Base-by-base conservation (phyloP, 73 alveolate species). In the Paramecium octaurelia region DNA sequence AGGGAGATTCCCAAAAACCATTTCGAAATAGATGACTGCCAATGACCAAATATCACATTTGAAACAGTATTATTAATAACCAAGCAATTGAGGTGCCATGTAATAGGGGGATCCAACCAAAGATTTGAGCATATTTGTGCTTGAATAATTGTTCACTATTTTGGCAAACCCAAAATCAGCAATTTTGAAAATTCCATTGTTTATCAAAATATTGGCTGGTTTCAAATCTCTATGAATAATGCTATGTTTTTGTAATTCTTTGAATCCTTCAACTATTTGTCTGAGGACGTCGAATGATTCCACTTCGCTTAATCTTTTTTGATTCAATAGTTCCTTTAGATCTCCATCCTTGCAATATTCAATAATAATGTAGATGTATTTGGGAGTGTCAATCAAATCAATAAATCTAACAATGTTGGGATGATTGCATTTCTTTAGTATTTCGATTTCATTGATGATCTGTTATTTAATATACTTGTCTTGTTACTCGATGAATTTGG, bases 91-190 rank as follows among this genome's bases (percentile, higher is more conserved):
- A 44, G 92, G 94, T 4, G 92, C 88, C 94, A 89, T 89, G 46
- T 89, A 89, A 46, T 70, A 70, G 0, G 94, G 94, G 12, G 92
- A 70, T 27, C 94, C 93, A 8, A 88, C 93, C 23, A 75, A 48
- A 8, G 69, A 54, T 69, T 70, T 88, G n/a, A 88, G 70, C 75
- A 88, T 80, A 43, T 88, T 35, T 2, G 76, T 80, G 27, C 58
- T 70, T 59, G 91, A 80, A 43, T 69, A 69, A 89, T 89, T 83
- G 20, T 68, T 59, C 29, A 89, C 54, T 18, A 70, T 89, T 43
- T 77, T 89, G 20, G 94, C 94, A 70, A 89, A 89, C 10, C 94
- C 94, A 46, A 89, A 89, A 73, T 89, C 94, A 1, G 94, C 94
- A 36, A 89, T 89, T 60, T 89, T 89, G 31, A 44, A 89, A 5